A percentile compares a stretch with the other conserved stretches of the same genome.
Evolutionary conservation across 2,329 filamentous ascomycete genomes (phyloP).

Genomic region (Alternaria triticina): DNA sequence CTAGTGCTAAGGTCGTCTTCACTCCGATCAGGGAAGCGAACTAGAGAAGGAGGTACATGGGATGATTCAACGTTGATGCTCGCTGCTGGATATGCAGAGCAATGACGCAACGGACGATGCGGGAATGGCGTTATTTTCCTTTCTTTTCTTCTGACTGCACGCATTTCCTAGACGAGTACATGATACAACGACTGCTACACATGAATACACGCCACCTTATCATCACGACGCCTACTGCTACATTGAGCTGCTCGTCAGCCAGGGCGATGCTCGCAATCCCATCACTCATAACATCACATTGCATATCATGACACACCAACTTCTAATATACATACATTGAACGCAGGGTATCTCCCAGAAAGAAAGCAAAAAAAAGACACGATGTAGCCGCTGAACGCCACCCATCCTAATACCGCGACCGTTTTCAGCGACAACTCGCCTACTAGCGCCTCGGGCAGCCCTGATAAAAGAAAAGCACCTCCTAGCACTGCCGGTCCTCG

Average conservation of each 20-base stretch:
- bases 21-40: not conserved
- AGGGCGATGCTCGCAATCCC: not conserved
- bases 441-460: not conserved
- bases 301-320: not conserved
- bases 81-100: not conserved
- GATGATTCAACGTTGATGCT: not conserved
- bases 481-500: not conserved
- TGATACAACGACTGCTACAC: not conserved
- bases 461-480: not conserved
- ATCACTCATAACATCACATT: not conserved
- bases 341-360: not conserved
- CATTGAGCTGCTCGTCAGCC: not conserved
- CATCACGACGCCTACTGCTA: not conserved
- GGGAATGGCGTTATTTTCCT: not conserved
- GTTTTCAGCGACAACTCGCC: not conserved
- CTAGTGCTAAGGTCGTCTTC: constrained; percentile 16
- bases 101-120: not conserved
- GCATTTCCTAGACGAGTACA: not conserved
- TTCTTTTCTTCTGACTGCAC: not conserved
- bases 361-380: not conserved
- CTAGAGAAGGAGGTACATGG: not conserved
- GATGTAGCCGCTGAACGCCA: not conserved
- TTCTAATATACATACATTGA: not conserved
- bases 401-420: not conserved
- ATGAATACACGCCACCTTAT: not conserved